Evolutionary conservation across 2,329 filamentous ascomycete species (phyloP).

Genomic region (Penicillium sp.): DNA sequence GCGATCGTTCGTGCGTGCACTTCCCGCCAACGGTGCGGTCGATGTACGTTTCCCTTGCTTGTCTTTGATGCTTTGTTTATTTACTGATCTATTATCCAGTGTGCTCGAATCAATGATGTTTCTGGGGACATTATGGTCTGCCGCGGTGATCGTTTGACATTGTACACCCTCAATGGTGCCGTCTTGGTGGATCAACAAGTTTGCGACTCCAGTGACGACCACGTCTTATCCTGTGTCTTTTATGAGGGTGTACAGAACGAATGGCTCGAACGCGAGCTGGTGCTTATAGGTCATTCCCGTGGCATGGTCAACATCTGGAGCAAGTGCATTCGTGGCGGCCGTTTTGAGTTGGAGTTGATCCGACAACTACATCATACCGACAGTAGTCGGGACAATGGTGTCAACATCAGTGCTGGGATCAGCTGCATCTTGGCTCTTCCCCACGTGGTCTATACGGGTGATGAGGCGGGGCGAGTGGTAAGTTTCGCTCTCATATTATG

Average conservation of each 20-base stretch:
- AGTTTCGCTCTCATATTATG: conserved; percentile 34
- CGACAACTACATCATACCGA: conserved; percentile 80
- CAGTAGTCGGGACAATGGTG: conserved; percentile 57
- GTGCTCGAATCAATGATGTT: conserved; percentile 81
- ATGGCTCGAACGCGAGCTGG: conserved; percentile 79
- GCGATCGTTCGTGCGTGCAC: conserved; percentile 75
- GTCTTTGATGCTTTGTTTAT: not conserved
- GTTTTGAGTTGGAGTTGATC: conserved; percentile 73
- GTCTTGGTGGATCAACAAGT: conserved; percentile 77
- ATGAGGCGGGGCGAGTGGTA: conserved; percentile 88
- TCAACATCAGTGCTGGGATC: conserved; percentile 61
- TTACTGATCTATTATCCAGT: conserved; percentile 51
- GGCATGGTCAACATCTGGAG: conserved; percentile 76
- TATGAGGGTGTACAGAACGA: conserved; percentile 89
- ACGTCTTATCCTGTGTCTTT: conserved; percentile 77
- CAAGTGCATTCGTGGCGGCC: conserved; percentile 56
- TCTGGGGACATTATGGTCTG: conserved; percentile 87
- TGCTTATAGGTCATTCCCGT: conserved; percentile 83
- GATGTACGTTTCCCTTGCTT: conserved; percentile 33
- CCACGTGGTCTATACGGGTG: conserved; percentile 83
- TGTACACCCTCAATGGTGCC: conserved; percentile 87
- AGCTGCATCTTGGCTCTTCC: conserved; percentile 83
- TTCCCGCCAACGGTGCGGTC: conserved; percentile 55
- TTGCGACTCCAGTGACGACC: conserved; percentile 68
- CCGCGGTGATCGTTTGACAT: conserved; percentile 65